Conservation (phyloP, 305 asterid species). For the Fraxinus albicans region DNA sequence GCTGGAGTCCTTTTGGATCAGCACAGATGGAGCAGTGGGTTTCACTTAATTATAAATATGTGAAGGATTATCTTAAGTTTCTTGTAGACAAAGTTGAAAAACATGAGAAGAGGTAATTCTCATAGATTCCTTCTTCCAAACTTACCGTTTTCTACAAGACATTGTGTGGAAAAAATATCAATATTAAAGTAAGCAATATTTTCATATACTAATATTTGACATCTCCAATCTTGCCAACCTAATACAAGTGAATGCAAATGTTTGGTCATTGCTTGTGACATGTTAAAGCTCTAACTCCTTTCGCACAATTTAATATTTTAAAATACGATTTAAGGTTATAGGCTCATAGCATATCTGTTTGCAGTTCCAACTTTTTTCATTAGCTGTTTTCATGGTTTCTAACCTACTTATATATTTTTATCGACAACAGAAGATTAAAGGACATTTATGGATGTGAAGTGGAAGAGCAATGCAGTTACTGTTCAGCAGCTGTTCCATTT, state of each 20-base stretch:
- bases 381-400: background rate
- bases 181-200: background rate
- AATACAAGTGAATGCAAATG: background rate
- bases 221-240: background rate
- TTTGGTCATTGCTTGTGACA: background rate
- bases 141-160: slow-evolving; percentile 3
- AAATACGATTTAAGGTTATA: background rate
- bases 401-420: background rate
- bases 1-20: slow-evolving; percentile 56
- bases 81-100: slow-evolving; percentile 52
- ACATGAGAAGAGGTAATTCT: slow-evolving; percentile 58
- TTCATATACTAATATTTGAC: background rate
- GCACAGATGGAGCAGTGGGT: slow-evolving; percentile 84
- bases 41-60: slow-evolving; percentile 33
- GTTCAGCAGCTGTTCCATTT: slow-evolving; percentile 73
- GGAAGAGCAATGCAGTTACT: slow-evolving; percentile 65
- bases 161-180: background rate
- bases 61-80: slow-evolving; percentile 49
- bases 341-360: background rate
- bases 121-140: background rate
- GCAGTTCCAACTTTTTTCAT: background rate
- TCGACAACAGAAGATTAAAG: slow-evolving; percentile 27
- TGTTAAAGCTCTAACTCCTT: background rate
- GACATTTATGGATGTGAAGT: slow-evolving; percentile 31
- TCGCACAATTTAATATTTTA: background rate